Evolutionary conservation across 2,329 filamentous ascomycete genomes (phyloP), one percentile per base, ranked within the genome.

Genomic region (Xylaria multiplex): DNA sequence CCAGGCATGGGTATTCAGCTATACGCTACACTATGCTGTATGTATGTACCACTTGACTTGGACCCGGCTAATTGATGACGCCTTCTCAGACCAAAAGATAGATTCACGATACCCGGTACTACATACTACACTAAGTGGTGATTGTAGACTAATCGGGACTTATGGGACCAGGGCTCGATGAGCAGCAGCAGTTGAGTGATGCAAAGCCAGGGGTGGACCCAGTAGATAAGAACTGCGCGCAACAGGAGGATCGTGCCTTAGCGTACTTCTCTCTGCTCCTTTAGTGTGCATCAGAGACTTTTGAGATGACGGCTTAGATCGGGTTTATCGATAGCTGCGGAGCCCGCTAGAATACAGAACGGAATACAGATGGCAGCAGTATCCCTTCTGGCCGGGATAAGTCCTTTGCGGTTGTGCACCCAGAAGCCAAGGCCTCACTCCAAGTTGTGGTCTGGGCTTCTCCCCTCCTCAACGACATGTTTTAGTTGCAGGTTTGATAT

Each of bases 211-310:
- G 69, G 56, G 64, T 62, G 58, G 63, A 52, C 50, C 62, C 68
- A 69, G 65, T 64, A 73, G 74, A 76, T 76, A 75, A 75, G 75
- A 68, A 59, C 63, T 32, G 24, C 66, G 19, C 22, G n/a, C 63
- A 52, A 52, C 53, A 58, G 54, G 45, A 46, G 32, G 19, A 6
- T 9, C 3, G 6, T 43, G 30, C n/a, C 50, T 43, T 46, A 27
- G 40, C 30, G 55, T 30, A 59, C 32, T 32, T 61, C 35, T 19
- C 57, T 59, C 37, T 24, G 35, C 19, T 57, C 6, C 19, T 53
- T 30, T 59, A 19, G 40, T 46, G 54, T 19, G 13, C 16, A 37
- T 35, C 40, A 49, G 42, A 49, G 46, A 45, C 48, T 35, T 19
- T 19, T 62, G 58, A 53, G 57, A 54, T 48, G 32, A 58, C 32